Evolutionary conservation across 345 rosid genomes (phyloP), one percentile per base, ranked within the genome.

Genomic region (Jatropha curcas): DNA sequence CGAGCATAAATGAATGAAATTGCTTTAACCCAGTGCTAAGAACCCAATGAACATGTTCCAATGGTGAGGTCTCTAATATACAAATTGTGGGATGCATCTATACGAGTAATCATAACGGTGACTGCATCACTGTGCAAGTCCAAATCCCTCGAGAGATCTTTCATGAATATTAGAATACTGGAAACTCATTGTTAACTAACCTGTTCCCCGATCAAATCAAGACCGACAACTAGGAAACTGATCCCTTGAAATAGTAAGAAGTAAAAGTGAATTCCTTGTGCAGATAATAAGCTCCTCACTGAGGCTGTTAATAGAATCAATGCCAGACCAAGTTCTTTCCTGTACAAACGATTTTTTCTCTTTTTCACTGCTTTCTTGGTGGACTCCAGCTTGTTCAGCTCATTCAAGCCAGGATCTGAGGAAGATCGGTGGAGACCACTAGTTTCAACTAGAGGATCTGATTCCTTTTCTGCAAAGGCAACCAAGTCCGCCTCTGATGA

Each of bases 191-290:
- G 28, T 82, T 73, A 90, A 73, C 89, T 90, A 50, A 93, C 89
- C 82, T 91, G 98, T 75, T 93, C 98, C 48, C 98, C 98, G 1
- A 93, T 93, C 87, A 93, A 78, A 82, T 93, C 97, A 8, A 93
- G 96, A 70, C 98, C 98, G 8, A 93, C 97, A 9, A 86, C 84
- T 2, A 93, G 84, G 71, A 93, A 93, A 71, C 88, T 85, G 67
- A 91, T 77, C 59, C 98, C 98, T 83, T 93, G 98, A 81, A 91
- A 93, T 74, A 93, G 81, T 11, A 93, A 89, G 77, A 93, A 93
- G 81, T 91, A 93, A 82, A 90, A 91, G 77, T 93, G 98, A 20
- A 93, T 85, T 55, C 98, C 98, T 67, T 89, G 97, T 0, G 98
- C 98, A 14, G 97, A 87, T 75, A 93, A 79, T 82, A 91, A 85